Conservation (phyloP, 148 eudicot genomes). For the Simmondsia chinensis region DNA sequence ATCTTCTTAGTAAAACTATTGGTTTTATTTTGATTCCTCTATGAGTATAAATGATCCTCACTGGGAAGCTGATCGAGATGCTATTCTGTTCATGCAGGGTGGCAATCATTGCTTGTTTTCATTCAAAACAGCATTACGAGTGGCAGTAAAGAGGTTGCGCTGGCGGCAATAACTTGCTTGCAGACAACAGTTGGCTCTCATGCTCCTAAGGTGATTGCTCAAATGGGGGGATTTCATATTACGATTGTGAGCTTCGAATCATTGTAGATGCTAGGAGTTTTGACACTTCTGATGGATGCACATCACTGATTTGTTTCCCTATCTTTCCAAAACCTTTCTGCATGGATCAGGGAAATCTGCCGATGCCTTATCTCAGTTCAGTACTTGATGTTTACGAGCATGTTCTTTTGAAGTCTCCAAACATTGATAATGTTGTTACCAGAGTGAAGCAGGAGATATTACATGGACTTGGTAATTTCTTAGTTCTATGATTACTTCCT, state of each 20-base stretch:
- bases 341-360: slow-evolving; percentile 76
- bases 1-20: too few relatives aligned
- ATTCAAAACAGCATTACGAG: slow-evolving; percentile 61
- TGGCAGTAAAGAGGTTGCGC: slow-evolving; percentile 93
- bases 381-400: slow-evolving; percentile 77
- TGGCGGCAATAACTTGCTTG: slow-evolving; percentile 88
- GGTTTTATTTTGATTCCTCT: too few relatives aligned
- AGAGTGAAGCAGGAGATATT: slow-evolving; percentile 95
- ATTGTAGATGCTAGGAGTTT: too few relatives aligned
- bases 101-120: slow-evolving; percentile 73
- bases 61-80: slow-evolving; percentile 6
- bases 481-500: too few relatives aligned
- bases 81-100: slow-evolving; percentile 44
- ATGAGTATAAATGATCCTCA: too few relatives aligned
- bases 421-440: slow-evolving; percentile 28
- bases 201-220: slow-evolving; percentile 68
- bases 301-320: not conserved
- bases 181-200: slow-evolving; percentile 85
- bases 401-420: slow-evolving; percentile 54
- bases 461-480: slow-evolving; percentile 70
- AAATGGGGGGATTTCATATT: too few relatives aligned
- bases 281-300: not conserved
- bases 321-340: slow-evolving; percentile 5
- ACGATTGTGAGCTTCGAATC: too few relatives aligned
- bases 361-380: slow-evolving; percentile 64